Percentiles rank a stretch among this genome's conserved stretches.
These are phyloP conservation scores for Ophiostoma sp. DNA, from an alignment of 2,329 filamentous ascomycete species.

Conservation along the genomic window DNA sequence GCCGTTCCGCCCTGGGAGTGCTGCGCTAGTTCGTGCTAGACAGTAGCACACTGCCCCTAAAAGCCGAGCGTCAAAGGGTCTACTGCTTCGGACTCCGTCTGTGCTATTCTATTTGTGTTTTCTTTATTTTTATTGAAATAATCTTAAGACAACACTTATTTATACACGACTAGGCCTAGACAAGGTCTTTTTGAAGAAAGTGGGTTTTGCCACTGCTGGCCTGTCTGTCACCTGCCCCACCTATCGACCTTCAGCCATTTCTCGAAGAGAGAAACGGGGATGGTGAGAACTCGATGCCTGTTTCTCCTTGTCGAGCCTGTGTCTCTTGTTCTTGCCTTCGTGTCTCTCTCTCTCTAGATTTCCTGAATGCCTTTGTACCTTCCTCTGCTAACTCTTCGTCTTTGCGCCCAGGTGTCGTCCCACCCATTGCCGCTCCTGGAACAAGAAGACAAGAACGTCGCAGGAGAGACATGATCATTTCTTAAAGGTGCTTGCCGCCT, in stretches of 20 bases:
- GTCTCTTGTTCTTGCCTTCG: conserved; percentile 9
- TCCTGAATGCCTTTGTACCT: conserved; percentile 17
- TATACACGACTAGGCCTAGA: conserved; percentile 24
- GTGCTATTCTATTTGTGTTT: conserved; percentile 4
- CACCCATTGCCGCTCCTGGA: conserved; percentile 24
- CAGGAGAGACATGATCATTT: conserved; percentile 22
- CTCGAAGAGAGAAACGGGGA: conserved; percentile 11
- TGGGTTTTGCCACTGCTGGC: conserved; percentile 27
- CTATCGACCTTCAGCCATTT: conserved; percentile 19
- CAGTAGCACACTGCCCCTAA: background rate
- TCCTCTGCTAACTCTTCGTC: conserved; percentile 21
- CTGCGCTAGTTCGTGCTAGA: background rate
- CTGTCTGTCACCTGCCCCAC: conserved; percentile 28
- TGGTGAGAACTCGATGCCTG: conserved; percentile 19
- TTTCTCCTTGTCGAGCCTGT: conserved; percentile 10
- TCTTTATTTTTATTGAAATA: conserved; percentile 7
- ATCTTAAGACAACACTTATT: conserved; percentile 17
- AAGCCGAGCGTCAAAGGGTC: conserved; percentile 19
- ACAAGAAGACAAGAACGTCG: conserved; percentile 16
- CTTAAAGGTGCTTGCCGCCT: conserved; percentile 23
- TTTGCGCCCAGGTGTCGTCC: conserved; percentile 22
- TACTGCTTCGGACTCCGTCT: conserved; percentile 18
- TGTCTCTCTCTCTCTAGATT: conserved; percentile 11
- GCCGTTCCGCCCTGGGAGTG: background rate
- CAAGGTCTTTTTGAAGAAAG: conserved; percentile 25